Base-by-base conservation (phyloP, 2,329 filamentous ascomycete species). In the Aspergillus aculeatus region DNA sequence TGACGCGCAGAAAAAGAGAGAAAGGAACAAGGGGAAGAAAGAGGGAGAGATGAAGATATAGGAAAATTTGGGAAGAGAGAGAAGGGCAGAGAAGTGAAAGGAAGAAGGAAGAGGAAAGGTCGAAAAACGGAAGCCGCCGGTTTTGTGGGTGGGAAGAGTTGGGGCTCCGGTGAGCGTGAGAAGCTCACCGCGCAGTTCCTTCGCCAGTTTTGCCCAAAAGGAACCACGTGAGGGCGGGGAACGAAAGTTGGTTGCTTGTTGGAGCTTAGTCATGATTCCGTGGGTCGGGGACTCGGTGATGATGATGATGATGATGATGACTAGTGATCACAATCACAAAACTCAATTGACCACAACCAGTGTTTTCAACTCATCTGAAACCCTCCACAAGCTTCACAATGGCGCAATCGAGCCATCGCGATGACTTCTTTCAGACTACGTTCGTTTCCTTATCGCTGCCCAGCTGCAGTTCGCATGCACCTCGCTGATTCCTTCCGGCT, bases 351-450 rank as follows among this genome's bases (percentile, higher is more conserved):
- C 48, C 16, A 52, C 50, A 54, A 55, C 24, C 24, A 38, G 24
- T 57, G 31, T 24, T 10, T 44, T 38, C 14, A 48, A 44, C 38
- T 47, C 50, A 26, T 47, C 11, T 35, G 29, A 48, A 21, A 12
- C 44, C 21, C 21, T 38, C 7, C 16, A n/a, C 14, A 44, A 16
- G 38, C 38, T 31, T 16, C 57, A 62, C 19, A 19, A 88, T 85
- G 81, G 89, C 90, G 75, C 84, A 86, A 64, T 89, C 90, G 29
- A 83, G 85, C 54, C 86, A 96, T 71, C 84, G 88, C 54, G 88
- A 89, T 31, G 86, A 95, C 72, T 98, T 96, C 81, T 98, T 98
- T 73, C 91, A 97, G 77, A 96, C 92, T 31, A 90, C 93, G 91
- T 95, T 79, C 77, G 87, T 74, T 47, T 44, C 35, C 35, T 21